Conservation (phyloP, 345 rosid species). For the Pugionium dolabratum region DNA sequence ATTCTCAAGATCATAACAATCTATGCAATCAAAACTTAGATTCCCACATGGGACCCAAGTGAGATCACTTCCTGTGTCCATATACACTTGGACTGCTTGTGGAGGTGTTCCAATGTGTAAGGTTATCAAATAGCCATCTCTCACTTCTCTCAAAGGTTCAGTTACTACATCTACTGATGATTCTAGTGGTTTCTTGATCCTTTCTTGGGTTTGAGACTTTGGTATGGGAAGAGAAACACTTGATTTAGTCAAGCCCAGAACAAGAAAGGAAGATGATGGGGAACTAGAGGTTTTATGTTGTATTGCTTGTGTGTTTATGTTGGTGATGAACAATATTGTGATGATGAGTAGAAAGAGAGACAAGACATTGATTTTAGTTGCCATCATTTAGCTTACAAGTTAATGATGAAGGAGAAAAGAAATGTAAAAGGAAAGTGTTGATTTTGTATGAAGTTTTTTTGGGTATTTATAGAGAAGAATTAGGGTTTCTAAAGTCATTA, state of each 20-base stretch:
- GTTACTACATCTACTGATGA: conserved; percentile 35
- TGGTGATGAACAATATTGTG: conserved; percentile 12
- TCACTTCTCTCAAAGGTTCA: conserved; percentile 66
- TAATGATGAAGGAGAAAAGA: background rate
- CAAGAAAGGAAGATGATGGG: conserved; percentile 37
- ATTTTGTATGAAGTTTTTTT: conserved; percentile 23
- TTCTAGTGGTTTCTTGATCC: conserved; percentile 36
- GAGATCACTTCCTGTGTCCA: conserved; percentile 94
- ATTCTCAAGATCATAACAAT: conserved; percentile 63
- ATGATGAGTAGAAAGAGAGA: conserved; percentile 31
- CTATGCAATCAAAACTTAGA: conserved; percentile 67
- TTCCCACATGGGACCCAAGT: conserved; percentile 93
- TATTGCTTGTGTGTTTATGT: conserved; percentile 45
- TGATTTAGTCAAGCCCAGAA: conserved; percentile 57
- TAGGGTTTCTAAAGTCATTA: conserved; percentile 13
- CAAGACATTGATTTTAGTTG: conserved; percentile 28
- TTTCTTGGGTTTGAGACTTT: conserved; percentile 37
- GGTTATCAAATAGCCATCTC: conserved; percentile 78
- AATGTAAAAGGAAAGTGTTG: conserved; percentile 17
- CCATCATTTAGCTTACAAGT: conserved; percentile 26
- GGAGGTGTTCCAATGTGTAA: conserved; percentile 75
- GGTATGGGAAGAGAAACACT: conserved; percentile 46
- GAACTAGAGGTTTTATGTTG: conserved; percentile 38
- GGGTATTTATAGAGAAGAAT: conserved; percentile 26
- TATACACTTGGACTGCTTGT: conserved; percentile 67